Evolutionary conservation across 2,329 filamentous ascomycete genomes (phyloP).

Genomic region (Tolypocladium inflatum): DNA sequence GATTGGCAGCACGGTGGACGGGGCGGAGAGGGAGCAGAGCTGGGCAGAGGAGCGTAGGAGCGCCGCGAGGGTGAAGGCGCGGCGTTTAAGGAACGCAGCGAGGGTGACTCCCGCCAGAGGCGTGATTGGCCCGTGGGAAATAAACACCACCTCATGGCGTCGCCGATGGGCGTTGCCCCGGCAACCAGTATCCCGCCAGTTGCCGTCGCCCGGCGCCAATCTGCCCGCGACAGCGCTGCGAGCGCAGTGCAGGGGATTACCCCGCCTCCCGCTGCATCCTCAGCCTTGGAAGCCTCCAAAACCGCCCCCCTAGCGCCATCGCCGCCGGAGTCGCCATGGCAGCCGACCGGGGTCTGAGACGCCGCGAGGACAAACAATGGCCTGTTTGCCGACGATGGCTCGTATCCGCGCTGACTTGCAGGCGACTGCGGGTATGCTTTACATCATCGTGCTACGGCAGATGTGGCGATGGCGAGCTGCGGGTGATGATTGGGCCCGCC

Average conservation of each 20-base stretch:
- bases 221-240: neutral
- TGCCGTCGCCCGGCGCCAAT: neutral
- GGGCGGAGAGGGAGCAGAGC: neutral
- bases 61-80: neutral
- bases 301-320: neutral
- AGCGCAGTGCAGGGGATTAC: no score
- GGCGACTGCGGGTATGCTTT: neutral
- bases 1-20: neutral
- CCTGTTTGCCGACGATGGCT: neutral
- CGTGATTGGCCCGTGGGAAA: conserved; percentile 3
- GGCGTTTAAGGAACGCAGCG: conserved; percentile 3
- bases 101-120: neutral
- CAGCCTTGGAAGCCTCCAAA: neutral
- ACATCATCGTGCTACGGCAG: neutral
- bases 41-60: neutral
- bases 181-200: neutral
- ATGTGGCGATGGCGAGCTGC: neutral
- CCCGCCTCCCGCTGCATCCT: neutral
- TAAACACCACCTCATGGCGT: conserved; percentile 1
- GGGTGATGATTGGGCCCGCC: neutral
- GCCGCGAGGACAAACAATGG: conserved; percentile 6
- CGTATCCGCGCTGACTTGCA: neutral
- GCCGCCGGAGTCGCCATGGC: conserved; percentile 11
- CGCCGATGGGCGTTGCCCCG: neutral
- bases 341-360: conserved; percentile 10